A percentile compares a stretch with the other conserved stretches of the same genome.
phyloP scores from a whole-genome alignment of 2,329 filamentous ascomycete genomes.

The Alternaria gansuensis region DNA sequence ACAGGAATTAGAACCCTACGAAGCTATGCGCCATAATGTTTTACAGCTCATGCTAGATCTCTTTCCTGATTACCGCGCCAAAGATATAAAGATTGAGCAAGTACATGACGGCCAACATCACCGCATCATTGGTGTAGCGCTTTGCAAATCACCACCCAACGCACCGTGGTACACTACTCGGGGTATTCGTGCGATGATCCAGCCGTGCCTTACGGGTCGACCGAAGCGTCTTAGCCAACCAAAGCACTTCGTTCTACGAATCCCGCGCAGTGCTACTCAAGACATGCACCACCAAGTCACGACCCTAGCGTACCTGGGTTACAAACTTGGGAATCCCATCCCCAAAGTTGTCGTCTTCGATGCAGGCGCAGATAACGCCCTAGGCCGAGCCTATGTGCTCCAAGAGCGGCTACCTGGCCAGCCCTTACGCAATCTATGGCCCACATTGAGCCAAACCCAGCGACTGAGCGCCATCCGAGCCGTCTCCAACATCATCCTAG shows the following conservation, averaged over 20 bases:
- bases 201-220: not conserved
- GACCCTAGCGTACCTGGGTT: not conserved
- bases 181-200: not conserved
- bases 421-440: constrained; percentile 6
- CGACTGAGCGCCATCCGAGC: constrained; percentile 3
- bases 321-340: constrained; percentile 8
- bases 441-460: constrained; percentile 18
- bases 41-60: constrained; percentile 6
- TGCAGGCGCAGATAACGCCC: constrained; percentile 8
- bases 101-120: not conserved
- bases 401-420: constrained; percentile 25
- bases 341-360: constrained; percentile 20
- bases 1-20: not conserved
- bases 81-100: not conserved
- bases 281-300: not conserved
- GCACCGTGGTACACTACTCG: constrained; percentile 2
- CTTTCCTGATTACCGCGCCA: not conserved
- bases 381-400: constrained; percentile 22
- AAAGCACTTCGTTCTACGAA: not conserved
- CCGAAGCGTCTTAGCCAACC: not conserved
- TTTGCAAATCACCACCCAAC: not conserved
- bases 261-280: not conserved
- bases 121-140: not conserved
- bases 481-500: not conserved
- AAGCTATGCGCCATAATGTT: not conserved